Evolutionary conservation across 768 basidiomycete species (phyloP).

Genomic region (Russula abietina): DNA sequence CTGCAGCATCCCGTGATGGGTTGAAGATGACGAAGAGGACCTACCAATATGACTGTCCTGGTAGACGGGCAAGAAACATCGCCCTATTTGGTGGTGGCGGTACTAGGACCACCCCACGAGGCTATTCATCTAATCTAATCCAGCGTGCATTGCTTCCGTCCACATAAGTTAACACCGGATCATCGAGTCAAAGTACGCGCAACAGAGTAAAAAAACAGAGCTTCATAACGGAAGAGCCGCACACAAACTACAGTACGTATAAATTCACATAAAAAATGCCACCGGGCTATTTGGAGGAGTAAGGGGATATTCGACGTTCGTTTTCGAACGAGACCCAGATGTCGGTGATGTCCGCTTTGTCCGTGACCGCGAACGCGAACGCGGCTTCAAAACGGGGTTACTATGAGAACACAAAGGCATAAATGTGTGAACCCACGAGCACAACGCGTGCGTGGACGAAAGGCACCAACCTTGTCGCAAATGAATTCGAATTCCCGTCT

Average conservation of each 20-base stretch:
- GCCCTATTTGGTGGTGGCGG: constrained; percentile 19
- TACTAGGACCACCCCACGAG: constrained; percentile 15
- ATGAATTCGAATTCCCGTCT: constrained; percentile 15
- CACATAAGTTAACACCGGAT: neutral
- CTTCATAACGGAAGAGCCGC: neutral
- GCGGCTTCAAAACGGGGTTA: constrained; percentile 19
- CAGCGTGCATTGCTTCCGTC: neutral
- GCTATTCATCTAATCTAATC: constrained; percentile 16
- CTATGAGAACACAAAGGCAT: constrained; percentile 4
- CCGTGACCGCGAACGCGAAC: constrained; percentile 17
- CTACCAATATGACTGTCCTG: neutral
- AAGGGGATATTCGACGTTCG: constrained; percentile 8
- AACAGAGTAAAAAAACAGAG: neutral
- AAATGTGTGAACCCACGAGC: constrained; percentile 19
- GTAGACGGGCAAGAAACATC: constrained; percentile 9
- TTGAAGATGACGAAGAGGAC: neutral
- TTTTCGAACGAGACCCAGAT: constrained; percentile 15
- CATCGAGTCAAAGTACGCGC: neutral
- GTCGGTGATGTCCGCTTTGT: constrained; percentile 9
- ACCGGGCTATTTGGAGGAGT: constrained; percentile 23
- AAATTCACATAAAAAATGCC: constrained; percentile 2
- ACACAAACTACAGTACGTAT: constrained; percentile 3
- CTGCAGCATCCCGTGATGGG: constrained; percentile 42
- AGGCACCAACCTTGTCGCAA: constrained; percentile 15
- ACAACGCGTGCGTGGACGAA: constrained; percentile 3